Percentiles rank a stretch among this genome's conserved stretches.
phyloP scores from a whole-genome alignment of 495 filamentous ascomycete genomes.

The Cryomyces minteri region DNA sequence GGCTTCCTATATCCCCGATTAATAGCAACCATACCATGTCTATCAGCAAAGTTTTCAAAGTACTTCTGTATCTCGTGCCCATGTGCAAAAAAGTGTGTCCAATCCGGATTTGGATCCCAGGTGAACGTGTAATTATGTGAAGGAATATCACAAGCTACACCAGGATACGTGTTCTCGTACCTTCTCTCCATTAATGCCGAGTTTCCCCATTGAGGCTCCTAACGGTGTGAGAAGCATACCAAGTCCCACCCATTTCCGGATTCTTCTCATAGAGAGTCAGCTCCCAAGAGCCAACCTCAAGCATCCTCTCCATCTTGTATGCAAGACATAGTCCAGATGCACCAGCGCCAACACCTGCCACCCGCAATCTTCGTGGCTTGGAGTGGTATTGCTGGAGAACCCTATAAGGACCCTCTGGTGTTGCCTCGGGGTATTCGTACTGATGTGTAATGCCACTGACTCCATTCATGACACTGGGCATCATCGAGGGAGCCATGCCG shows the following conservation, averaged over 20 bases:
- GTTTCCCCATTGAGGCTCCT: too few relatives aligned
- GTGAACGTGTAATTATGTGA: slow-evolving; percentile 16
- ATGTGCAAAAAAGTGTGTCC: slow-evolving; percentile 17
- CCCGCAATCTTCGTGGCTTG: slow-evolving; percentile 13
- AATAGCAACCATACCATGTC: slow-evolving; percentile 5
- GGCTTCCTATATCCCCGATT: slow-evolving; percentile 4
- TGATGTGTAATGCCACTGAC: slow-evolving; percentile 10
- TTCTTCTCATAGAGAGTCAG: slow-evolving; percentile 14
- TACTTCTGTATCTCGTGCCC: slow-evolving; percentile 20
- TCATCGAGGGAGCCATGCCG: slow-evolving; percentile 7
- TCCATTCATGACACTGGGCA: slow-evolving; percentile 12
- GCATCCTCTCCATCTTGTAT: slow-evolving; percentile 20
- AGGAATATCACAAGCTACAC: slow-evolving; percentile 30
- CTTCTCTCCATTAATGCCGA: slow-evolving; percentile 7
- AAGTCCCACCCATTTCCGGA: slow-evolving; percentile 12
- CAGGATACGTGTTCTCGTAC: slow-evolving; percentile 55
- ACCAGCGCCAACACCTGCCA: slow-evolving; percentile 14
- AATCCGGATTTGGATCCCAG: slow-evolving; percentile 20
- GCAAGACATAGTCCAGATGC: slow-evolving; percentile 15
- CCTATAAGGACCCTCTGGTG: slow-evolving; percentile 12
- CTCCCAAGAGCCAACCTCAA: slow-evolving; percentile 12
- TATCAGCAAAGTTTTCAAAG: slow-evolving; percentile 15
- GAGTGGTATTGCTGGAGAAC: slow-evolving; percentile 17
- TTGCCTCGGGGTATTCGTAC: slow-evolving; percentile 13
- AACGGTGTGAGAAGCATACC: slow-evolving; percentile 2